Percentiles rank a stretch among this genome's conserved stretches.
Evolutionary conservation across 352 stramenopile species (phyloP).

Genomic region (Phytophthora melonis): DNA sequence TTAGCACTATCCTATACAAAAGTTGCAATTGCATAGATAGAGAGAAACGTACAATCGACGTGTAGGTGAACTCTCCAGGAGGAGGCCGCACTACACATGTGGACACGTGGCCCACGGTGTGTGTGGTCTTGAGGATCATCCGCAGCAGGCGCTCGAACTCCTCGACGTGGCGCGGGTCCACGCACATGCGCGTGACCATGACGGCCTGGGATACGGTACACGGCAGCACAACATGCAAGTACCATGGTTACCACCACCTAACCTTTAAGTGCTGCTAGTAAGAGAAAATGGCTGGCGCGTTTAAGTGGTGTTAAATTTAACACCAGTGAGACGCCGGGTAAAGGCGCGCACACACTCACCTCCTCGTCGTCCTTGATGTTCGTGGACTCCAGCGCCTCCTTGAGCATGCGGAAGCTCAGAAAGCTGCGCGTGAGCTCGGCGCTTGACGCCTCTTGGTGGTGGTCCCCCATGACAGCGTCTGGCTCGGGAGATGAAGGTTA

Average conservation of each 20-base stretch:
- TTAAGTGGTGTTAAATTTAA: constrained; percentile 7
- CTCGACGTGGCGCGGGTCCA: constrained; percentile 75
- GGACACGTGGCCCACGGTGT: constrained; percentile 82
- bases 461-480: constrained; percentile 36
- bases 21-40: background rate
- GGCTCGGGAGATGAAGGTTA: constrained; percentile 10
- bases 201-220: constrained; percentile 52
- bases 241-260: background rate
- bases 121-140: constrained; percentile 84
- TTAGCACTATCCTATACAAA: background rate
- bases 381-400: constrained; percentile 76
- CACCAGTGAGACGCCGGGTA: background rate
- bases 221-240: background rate
- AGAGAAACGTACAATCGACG: constrained; percentile 71
- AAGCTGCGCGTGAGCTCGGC: constrained; percentile 66
- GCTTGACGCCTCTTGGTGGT: constrained; percentile 40
- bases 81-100: constrained; percentile 84
- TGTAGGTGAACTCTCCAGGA: constrained; percentile 81
- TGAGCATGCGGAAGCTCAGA: constrained; percentile 79
- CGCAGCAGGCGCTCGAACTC: constrained; percentile 84
- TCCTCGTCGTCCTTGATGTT: constrained; percentile 86
- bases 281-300: background rate
- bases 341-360: constrained; percentile 39
- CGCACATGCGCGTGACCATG: constrained; percentile 86
- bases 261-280: background rate